Evolutionary conservation across 805 yeast genomes (phyloP).

Genomic region (Metschnikowia baotianmanensis): DNA sequence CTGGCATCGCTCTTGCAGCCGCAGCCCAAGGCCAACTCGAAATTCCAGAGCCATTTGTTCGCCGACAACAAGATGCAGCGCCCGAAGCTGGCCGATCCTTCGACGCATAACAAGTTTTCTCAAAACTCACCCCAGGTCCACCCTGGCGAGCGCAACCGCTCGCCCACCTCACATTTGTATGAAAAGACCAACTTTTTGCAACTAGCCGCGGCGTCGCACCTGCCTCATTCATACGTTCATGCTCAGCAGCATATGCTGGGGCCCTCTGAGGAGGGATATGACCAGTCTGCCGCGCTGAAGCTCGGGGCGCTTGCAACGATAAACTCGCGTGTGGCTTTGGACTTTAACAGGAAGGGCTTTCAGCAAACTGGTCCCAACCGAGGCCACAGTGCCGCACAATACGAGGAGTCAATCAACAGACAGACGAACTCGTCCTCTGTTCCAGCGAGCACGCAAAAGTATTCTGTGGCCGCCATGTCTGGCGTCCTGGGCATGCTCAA

Average conservation of each 20-base stretch:
- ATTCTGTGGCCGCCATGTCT: slow-evolving; percentile 7
- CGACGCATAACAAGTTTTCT: slow-evolving; percentile 14
- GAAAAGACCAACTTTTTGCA: slow-evolving; percentile 46
- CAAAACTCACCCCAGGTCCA: slow-evolving; percentile 1
- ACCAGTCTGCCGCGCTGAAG: slow-evolving; percentile 48
- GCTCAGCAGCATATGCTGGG: not conserved
- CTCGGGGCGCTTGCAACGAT: slow-evolving; percentile 67
- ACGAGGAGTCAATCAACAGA: slow-evolving; percentile 38
- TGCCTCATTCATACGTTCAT: slow-evolving; percentile 14
- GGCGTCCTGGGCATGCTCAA: not conserved
- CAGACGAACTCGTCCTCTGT: slow-evolving; percentile 36
- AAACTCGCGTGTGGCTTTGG: slow-evolving; percentile 51
- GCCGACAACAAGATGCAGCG: slow-evolving; percentile 19
- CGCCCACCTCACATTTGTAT: slow-evolving; percentile 42
- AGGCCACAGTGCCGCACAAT: slow-evolving; percentile 14
- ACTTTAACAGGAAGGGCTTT: slow-evolving; percentile 34
- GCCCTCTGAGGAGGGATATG: slow-evolving; percentile 17
- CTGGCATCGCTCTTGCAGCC: slow-evolving; percentile 15
- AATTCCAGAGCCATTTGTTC: slow-evolving; percentile 18
- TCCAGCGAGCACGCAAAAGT: slow-evolving; percentile 22
- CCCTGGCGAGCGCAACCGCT: slow-evolving; percentile 32
- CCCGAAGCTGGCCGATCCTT: slow-evolving; percentile 24
- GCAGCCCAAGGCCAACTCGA: slow-evolving; percentile 18
- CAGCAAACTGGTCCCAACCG: slow-evolving; percentile 3
- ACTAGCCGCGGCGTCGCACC: slow-evolving; percentile 25